Conservation (phyloP, 768 basidiomycete species). For the Mycena galopus region DNA sequence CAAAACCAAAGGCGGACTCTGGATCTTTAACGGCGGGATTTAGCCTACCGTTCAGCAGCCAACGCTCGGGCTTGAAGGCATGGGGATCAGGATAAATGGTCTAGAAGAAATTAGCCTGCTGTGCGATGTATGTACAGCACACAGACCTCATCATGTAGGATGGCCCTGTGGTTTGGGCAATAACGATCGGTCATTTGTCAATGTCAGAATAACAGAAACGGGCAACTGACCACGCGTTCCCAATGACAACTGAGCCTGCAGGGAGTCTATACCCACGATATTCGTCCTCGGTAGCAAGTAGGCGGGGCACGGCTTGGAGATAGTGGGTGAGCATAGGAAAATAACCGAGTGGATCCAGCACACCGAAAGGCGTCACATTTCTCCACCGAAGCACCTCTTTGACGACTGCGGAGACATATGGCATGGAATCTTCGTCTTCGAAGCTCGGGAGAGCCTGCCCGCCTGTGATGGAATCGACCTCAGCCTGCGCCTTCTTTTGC, state of each 20-base stretch:
- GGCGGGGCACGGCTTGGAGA: constrained; percentile 44
- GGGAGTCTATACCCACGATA: constrained; percentile 54
- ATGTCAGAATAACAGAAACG: background rate
- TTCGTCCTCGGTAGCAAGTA: constrained; percentile 45
- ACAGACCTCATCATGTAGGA: constrained; percentile 22
- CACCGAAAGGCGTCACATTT: too few species aligned
- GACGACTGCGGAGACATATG: too few species aligned
- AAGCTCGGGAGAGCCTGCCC: too few species aligned
- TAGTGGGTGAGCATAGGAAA: background rate
- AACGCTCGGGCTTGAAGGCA: constrained; percentile 54
- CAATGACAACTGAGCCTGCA: constrained; percentile 42
- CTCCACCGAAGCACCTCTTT: too few species aligned
- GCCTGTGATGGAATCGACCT: too few species aligned
- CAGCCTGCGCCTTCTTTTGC: constrained; percentile 50
- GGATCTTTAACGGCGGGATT: too few species aligned
- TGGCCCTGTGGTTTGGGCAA: constrained; percentile 9
- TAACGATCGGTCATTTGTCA: background rate
- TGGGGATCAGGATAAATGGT: constrained; percentile 50
- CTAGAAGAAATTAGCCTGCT: background rate
- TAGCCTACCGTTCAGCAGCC: constrained; percentile 42
- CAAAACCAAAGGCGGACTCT: too few species aligned
- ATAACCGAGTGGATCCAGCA: too few species aligned
- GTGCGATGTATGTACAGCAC: background rate
- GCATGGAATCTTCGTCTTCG: too few species aligned
- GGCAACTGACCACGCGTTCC: constrained; percentile 40